Evolutionary conservation across 768 basidiomycete species (phyloP).

Genomic region (Termitomyces sp.): DNA sequence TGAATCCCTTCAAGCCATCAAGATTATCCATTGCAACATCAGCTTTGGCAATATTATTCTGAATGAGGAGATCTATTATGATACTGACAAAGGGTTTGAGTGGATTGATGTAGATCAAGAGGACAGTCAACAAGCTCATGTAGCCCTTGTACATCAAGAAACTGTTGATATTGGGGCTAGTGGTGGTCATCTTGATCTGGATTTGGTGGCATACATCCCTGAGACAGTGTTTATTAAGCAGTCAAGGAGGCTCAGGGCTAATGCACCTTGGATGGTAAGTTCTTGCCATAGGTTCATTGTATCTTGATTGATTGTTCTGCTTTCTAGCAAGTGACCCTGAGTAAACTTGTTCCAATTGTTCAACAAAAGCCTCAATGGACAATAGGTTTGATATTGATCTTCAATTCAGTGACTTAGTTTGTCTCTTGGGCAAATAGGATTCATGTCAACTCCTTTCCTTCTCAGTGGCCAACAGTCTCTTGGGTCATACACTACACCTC

Average conservation of each 20-base stretch:
- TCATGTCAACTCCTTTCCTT: neutral
- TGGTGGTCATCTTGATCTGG: no score
- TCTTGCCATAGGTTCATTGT: neutral
- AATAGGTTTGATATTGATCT: neutral
- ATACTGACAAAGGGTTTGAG: neutral
- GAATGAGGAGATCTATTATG: neutral
- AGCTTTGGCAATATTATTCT: neutral
- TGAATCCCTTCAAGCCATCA: neutral
- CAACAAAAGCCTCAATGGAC: neutral
- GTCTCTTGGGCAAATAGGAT: neutral
- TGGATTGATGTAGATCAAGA: no score
- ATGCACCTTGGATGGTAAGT: neutral
- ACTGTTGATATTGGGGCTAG: no score
- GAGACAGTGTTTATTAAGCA: no score
- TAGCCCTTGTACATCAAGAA: no score
- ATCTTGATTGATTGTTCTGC: no score
- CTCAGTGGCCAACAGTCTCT: neutral
- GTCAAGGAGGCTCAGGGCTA: rapidly evolving
- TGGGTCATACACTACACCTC: neutral
- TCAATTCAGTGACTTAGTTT: neutral
- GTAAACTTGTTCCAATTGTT: no score
- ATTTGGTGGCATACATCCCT: no score
- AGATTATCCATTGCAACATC: neutral
- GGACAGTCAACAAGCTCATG: no score
- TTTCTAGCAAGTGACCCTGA: no score